phyloP scores from a whole-genome alignment of 2,329 filamentous ascomycete genomes.

The Metarhizium anisopliae region DNA sequence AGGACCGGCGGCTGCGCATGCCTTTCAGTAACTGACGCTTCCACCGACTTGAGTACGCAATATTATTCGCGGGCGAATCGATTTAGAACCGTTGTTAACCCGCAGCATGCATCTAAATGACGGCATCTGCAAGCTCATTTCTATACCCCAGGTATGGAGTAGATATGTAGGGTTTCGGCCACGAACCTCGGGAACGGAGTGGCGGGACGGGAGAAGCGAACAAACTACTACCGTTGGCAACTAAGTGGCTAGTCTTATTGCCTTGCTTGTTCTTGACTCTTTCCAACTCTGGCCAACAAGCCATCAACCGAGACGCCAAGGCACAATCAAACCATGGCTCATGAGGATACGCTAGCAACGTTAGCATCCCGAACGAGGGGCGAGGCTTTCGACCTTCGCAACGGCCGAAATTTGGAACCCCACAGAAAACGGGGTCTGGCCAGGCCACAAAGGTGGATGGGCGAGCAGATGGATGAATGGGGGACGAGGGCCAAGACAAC shows the following conservation, averaged over 20 bases:
- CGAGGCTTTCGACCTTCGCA: conserved; percentile 1
- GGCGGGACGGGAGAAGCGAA: not conserved
- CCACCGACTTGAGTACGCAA: not conserved
- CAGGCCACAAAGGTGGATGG: not conserved
- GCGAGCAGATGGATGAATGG: conserved; percentile 2
- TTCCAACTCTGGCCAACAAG: not conserved
- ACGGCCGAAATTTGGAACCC: conserved; percentile 9
- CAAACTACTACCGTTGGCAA: too few relatives aligned
- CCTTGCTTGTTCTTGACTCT: not conserved
- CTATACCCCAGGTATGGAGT: too few relatives aligned
- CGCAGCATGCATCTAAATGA: not conserved
- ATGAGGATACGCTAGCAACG: conserved; percentile 1
- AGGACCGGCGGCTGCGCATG: not conserved
- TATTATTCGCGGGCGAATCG: not conserved
- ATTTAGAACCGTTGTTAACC: not conserved
- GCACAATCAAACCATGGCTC: conserved; percentile 3
- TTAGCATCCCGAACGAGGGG: not conserved
- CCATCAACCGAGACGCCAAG: not conserved
- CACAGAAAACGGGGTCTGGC: conserved; percentile 3
- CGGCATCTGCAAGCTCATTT: not conserved
- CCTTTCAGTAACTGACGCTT: not conserved
- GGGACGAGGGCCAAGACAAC: conserved; percentile 1
- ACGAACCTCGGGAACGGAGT: not conserved
- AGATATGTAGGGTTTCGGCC: not conserved
- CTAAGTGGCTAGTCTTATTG: too few relatives aligned